Conservation (phyloP, 2,329 filamentous ascomycete genomes). For the Aspergillus quadricinctus region DNA sequence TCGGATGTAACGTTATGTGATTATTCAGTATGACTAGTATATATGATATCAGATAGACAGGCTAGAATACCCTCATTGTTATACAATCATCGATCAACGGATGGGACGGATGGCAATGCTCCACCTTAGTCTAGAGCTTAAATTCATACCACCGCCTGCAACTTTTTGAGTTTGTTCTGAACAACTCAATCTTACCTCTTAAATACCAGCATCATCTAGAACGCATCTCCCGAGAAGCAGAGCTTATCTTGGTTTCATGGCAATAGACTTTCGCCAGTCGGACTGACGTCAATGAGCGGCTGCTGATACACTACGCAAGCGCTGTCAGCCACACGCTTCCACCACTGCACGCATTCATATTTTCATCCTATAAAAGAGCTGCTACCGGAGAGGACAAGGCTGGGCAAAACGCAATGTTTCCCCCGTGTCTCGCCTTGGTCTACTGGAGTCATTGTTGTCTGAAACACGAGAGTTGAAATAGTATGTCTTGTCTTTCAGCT, state of each 20-base stretch:
- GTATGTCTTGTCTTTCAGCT: background rate
- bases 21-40: slow-evolving; percentile 10
- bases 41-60: slow-evolving; percentile 4
- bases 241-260: background rate
- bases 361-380: background rate
- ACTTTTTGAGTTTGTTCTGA: background rate
- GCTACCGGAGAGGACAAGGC: background rate
- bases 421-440: background rate
- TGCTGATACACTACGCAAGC: slow-evolving; percentile 7
- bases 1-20: slow-evolving; percentile 84
- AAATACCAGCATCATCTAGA: background rate
- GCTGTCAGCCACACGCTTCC: background rate
- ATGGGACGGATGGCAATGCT: background rate
- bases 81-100: background rate
- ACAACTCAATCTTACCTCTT: background rate
- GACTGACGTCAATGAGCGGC: slow-evolving; percentile 16
- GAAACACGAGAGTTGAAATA: background rate
- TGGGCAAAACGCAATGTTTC: background rate
- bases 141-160: background rate
- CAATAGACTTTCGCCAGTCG: background rate
- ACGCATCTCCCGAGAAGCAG: background rate
- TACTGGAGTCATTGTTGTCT: background rate
- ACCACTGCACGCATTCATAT: background rate
- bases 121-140: background rate
- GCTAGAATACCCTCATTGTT: slow-evolving; percentile 4